phyloP scores from a whole-genome alignment of 2,329 filamentous ascomycete species.

The Thelonectria rubi region DNA sequence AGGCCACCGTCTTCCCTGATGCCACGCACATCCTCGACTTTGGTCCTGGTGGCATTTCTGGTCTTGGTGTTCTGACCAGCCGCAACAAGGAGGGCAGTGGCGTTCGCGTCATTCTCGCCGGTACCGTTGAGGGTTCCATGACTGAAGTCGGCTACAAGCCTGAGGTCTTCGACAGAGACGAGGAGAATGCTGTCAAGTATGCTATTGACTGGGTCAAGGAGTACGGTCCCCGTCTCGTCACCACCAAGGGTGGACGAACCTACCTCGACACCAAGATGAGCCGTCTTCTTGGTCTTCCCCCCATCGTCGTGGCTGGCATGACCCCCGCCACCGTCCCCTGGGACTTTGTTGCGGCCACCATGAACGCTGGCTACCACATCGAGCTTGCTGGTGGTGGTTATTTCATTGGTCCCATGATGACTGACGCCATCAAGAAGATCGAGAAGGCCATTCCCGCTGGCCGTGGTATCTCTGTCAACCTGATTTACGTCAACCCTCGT shows the following conservation, averaged over 20 bases:
- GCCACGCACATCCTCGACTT: constrained; percentile 98
- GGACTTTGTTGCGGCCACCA: constrained; percentile 91
- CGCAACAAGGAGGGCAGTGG: constrained; percentile 99
- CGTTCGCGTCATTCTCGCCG: constrained; percentile 94
- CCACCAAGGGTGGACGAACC: constrained; percentile 86
- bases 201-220: constrained; percentile 98
- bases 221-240: constrained; percentile 90
- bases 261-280: constrained; percentile 98
- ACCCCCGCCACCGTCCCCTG: constrained; percentile 88
- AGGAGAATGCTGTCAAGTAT: constrained; percentile 92
- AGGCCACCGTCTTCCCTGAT: constrained; percentile 86
- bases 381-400: constrained; percentile 92
- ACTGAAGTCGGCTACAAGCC: constrained; percentile 96
- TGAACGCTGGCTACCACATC: constrained; percentile 95
- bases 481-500: constrained; percentile 90
- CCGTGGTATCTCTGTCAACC: constrained; percentile 86
- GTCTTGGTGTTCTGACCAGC: constrained; percentile 94
- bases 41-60: constrained; percentile 95
- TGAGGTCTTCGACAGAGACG: constrained; percentile 95
- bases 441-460: constrained; percentile 85
- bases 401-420: constrained; percentile 85
- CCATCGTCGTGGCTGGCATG: constrained; percentile 93
- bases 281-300: constrained; percentile 82
- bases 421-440: constrained; percentile 82
- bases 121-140: constrained; percentile 90